phyloP scores from a whole-genome alignment of 2,329 filamentous ascomycete genomes.

The Sphaerostilbella broomeana region DNA sequence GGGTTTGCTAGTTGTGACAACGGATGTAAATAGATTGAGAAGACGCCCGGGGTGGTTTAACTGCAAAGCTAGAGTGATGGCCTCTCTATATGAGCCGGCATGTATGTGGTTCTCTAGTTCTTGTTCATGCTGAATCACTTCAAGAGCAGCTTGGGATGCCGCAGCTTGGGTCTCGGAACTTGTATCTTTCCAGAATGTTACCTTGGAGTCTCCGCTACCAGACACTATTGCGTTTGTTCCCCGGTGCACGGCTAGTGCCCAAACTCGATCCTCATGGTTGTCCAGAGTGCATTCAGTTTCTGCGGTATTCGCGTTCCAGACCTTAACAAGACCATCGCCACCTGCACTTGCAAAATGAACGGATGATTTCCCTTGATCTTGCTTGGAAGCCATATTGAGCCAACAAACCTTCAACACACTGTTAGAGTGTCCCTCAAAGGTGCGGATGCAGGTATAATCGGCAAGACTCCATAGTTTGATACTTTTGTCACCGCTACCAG shows the following conservation, averaged over 20 bases:
- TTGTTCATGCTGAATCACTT: constrained; percentile 89
- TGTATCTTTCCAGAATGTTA: constrained; percentile 95
- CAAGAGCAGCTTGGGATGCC: constrained; percentile 64
- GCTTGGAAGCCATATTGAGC: constrained; percentile 53
- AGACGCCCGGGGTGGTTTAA: constrained; percentile 90
- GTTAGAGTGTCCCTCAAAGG: constrained; percentile 94
- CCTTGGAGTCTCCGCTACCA: constrained; percentile 83
- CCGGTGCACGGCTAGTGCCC: constrained; percentile 74
- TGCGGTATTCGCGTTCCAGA: constrained; percentile 84
- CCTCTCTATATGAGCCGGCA: constrained; percentile 81
- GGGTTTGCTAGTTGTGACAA: constrained; percentile 56
- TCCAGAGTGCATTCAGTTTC: constrained; percentile 87
- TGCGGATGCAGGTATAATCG: constrained; percentile 87
- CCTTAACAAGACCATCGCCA: constrained; percentile 90
- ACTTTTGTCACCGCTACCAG: constrained; percentile 92
- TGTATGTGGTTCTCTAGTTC: constrained; percentile 89
- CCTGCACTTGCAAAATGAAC: constrained; percentile 79
- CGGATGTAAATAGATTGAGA: constrained; percentile 74
- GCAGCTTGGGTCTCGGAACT: constrained; percentile 72
- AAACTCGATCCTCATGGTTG: constrained; percentile 94
- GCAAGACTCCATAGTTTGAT: constrained; percentile 90
- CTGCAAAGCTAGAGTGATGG: constrained; percentile 83
- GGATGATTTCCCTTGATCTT: constrained; percentile 50
- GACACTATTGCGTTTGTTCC: constrained; percentile 70
- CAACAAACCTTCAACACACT: constrained; percentile 90